Percentiles rank a stretch among this genome's conserved stretches.
phyloP scores from a whole-genome alignment of 495 filamentous ascomycete genomes.

The Melanomma pulvis-pyrius region DNA sequence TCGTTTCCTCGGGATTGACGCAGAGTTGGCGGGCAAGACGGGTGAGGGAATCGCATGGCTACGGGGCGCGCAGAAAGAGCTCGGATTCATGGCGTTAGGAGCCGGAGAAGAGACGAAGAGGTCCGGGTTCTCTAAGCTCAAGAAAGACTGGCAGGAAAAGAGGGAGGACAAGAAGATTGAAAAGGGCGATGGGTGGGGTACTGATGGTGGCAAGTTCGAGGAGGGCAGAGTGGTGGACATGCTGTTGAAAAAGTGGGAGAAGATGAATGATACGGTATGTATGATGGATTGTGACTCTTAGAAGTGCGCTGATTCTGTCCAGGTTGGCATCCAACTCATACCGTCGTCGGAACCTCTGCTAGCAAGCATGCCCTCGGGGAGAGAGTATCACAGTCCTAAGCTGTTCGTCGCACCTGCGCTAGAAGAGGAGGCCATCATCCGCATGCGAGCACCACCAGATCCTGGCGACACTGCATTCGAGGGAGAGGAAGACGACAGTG shows the following conservation, averaged over 20 bases:
- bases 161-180: constrained; percentile 70
- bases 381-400: constrained; percentile 71
- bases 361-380: constrained; percentile 77
- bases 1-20: constrained; percentile 86
- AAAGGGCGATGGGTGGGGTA: constrained; percentile 70
- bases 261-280: constrained; percentile 89
- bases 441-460: constrained; percentile 47
- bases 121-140: constrained; percentile 63
- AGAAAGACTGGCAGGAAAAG: constrained; percentile 70
- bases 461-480: constrained; percentile 37
- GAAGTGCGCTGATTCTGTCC: constrained; percentile 18
- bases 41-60: constrained; percentile 87
- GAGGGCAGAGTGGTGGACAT: constrained; percentile 84
- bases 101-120: constrained; percentile 51
- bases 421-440: constrained; percentile 41
- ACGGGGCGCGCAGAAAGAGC: constrained; percentile 66
- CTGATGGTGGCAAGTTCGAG: constrained; percentile 80
- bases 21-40: constrained; percentile 76
- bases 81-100: constrained; percentile 57
- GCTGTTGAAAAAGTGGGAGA: constrained; percentile 86
- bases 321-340: constrained; percentile 81
- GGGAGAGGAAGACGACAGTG: constrained; percentile 44
- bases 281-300: background rate
- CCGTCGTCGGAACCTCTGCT: constrained; percentile 70
- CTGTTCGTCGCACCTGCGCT: constrained; percentile 39